Percentiles rank a stretch among this genome's conserved stretches.
phyloP scores from a whole-genome alignment of 495 filamentous ascomycete genomes.

The Penicillium paxilli region DNA sequence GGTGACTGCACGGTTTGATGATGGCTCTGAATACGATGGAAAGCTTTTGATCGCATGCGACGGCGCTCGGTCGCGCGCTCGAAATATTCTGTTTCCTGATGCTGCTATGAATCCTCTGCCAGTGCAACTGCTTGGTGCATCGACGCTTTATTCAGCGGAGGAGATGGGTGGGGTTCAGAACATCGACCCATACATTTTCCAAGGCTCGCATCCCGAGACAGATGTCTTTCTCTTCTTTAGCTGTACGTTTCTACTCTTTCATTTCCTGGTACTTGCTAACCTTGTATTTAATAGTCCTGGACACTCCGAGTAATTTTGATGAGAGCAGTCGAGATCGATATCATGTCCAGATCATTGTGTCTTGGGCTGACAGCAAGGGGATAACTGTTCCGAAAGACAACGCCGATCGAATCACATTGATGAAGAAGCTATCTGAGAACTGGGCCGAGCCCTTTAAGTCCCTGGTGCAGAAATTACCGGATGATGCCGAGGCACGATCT shows the following conservation, averaged over 20 bases:
- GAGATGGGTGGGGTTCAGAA: slow-evolving; percentile 42
- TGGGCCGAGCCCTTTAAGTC: slow-evolving; percentile 59
- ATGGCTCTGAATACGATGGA: slow-evolving; percentile 48
- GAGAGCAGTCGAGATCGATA: slow-evolving; percentile 37
- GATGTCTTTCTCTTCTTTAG: slow-evolving; percentile 58
- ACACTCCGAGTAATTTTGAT: slow-evolving; percentile 47
- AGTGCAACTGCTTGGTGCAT: slow-evolving; percentile 49
- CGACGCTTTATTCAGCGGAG: slow-evolving; percentile 37
- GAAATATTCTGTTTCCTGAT: slow-evolving; percentile 37
- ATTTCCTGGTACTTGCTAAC: not conserved
- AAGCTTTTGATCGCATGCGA: slow-evolving; percentile 57
- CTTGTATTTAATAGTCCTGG: slow-evolving; percentile 30
- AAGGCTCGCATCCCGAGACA: slow-evolving; percentile 57
- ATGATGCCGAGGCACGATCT: slow-evolving; percentile 45
- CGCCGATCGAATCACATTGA: slow-evolving; percentile 44
- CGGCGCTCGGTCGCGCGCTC: slow-evolving; percentile 50
- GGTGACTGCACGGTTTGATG: slow-evolving; percentile 51
- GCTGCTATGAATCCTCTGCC: slow-evolving; percentile 44
- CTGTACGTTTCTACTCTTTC: slow-evolving; percentile 18
- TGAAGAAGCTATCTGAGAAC: slow-evolving; percentile 50
- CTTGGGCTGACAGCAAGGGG: slow-evolving; percentile 47
- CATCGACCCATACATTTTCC: slow-evolving; percentile 62
- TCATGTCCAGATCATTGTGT: slow-evolving; percentile 51
- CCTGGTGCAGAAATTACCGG: slow-evolving; percentile 45
- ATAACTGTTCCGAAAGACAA: slow-evolving; percentile 44